A percentile compares a stretch with the other conserved stretches of the same genome.
Evolutionary conservation across 2,329 filamentous ascomycete genomes (phyloP).

Genomic region (Aspergillus fumigatiaffinis): DNA sequence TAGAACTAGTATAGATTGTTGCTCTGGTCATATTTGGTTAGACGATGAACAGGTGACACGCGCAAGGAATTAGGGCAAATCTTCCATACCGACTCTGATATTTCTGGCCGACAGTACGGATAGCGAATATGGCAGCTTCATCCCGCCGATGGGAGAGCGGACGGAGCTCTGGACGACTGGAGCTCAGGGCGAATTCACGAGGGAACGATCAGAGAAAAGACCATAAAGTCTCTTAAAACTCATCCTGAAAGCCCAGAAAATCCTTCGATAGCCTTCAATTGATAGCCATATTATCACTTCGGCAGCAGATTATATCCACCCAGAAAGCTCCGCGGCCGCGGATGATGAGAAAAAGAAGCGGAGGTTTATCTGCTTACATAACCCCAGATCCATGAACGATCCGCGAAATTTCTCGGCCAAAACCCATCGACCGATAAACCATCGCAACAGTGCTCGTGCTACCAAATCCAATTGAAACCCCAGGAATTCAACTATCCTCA

Average conservation of each 20-base stretch:
- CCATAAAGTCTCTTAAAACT: constrained; percentile 8
- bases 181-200: constrained; percentile 10
- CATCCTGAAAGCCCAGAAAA: constrained; percentile 17
- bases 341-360: constrained; percentile 17
- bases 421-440: constrained; percentile 18
- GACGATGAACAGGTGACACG: background rate
- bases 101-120: constrained; percentile 14
- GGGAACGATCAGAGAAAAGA: constrained; percentile 2
- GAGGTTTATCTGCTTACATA: constrained; percentile 27
- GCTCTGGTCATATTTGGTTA: background rate
- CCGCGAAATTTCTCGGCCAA: constrained; percentile 30
- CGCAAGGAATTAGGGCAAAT: background rate
- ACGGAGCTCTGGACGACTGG: constrained; percentile 3
- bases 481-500: background rate
- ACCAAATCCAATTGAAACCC: constrained; percentile 2
- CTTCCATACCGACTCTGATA: background rate
- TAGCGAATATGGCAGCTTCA: constrained; percentile 27
- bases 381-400: constrained; percentile 14
- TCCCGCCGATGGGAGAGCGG: constrained; percentile 18
- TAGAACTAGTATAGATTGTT: background rate
- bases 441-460: constrained; percentile 8
- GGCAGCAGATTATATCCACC: background rate
- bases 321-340: background rate
- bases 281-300: background rate
- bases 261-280: constrained; percentile 3